Evolutionary conservation across 164 flowering plant species (phyloP).

Genomic region (Warburgia ugandensis): DNA sequence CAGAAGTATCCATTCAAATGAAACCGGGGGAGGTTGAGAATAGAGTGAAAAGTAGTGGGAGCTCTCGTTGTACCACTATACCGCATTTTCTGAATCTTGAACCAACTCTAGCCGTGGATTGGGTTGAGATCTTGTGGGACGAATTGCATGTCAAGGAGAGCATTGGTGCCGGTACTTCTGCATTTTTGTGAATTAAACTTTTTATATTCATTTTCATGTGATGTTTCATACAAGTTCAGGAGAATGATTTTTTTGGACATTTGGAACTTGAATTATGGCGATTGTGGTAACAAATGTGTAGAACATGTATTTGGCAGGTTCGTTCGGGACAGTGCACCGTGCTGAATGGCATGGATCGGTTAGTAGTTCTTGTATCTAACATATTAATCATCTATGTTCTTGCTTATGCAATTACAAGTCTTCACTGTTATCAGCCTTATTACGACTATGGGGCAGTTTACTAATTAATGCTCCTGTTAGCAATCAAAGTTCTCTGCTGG

Average conservation of each 20-base stretch:
- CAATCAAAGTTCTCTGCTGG: no score
- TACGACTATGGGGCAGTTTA: no score
- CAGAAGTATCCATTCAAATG: conserved; percentile 16
- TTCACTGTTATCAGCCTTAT: no score
- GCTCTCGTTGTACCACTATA: conserved; percentile 20
- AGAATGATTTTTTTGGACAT: no score
- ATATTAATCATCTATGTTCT: neutral
- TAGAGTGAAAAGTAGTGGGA: conserved; percentile 15
- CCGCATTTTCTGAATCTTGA: conserved; percentile 74
- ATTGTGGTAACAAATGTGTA: no score
- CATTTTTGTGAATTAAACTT: neutral
- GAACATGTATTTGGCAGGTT: conserved; percentile 42
- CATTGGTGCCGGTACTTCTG: conserved; percentile 78
- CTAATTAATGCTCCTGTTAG: no score
- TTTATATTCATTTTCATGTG: neutral
- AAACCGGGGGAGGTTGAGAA: conserved; percentile 23
- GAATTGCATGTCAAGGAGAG: conserved; percentile 86
- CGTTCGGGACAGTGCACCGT: conserved; percentile 96
- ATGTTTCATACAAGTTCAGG: neutral
- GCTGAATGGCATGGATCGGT: conserved; percentile 99
- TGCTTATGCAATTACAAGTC: conserved; percentile 1
- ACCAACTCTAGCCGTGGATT: conserved; percentile 95
- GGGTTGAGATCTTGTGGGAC: conserved; percentile 97
- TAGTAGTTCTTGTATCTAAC: conserved; percentile 22
- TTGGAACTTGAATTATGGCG: no score